Base-by-base conservation (phyloP, 352 stramenopile genomes). In the Globisporangium canariense region DNA sequence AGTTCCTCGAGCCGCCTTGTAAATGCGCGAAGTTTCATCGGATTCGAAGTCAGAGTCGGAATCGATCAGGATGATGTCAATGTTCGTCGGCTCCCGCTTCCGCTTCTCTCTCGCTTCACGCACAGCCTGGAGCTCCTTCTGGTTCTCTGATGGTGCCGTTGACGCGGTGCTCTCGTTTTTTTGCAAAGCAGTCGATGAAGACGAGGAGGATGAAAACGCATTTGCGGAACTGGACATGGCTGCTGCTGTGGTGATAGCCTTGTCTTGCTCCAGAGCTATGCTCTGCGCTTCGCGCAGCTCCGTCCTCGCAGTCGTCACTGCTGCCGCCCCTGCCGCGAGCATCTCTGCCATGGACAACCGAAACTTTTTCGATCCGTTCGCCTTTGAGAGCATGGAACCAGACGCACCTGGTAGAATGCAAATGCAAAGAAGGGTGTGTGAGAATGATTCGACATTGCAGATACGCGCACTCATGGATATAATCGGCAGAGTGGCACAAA, bases 1-100 rank as follows among this genome's bases (percentile, higher is more conserved):
- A 11, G 20, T 43, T n/a, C 20, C 18, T 18, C 36, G 52, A 14
- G 22, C 25, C n/a, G 46, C 57, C 34, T 45, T 41, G 18, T 55
- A 25, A 2, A 25, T 0, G 5, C 32, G 43, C 10, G 34, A 36
- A 22, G 47, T 30, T 16, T 71, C 67, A 20, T 81, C 74, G 4
- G 77, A 52, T 20, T 77, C 73, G 4, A 18, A 49, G 16, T 81
- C 74, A 4, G 79, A 74, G 51, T 89, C 72, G 1, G 79, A 77
- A 28, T 90, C 78, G 45, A 92, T 78, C 34, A 74, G 71, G 32
- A 92, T 90, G 32, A 89, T 69, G 60, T 92, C 83, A 30, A 75
- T 47, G n/a, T 75, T 60, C 46, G 59, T 43, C 22, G 51, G 9
- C 6, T 65, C 30, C 16, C 80, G 75, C 55, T 89, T 89, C 9